phyloP scores from a whole-genome alignment of 768 basidiomycete species.

The Boletus sp. region DNA sequence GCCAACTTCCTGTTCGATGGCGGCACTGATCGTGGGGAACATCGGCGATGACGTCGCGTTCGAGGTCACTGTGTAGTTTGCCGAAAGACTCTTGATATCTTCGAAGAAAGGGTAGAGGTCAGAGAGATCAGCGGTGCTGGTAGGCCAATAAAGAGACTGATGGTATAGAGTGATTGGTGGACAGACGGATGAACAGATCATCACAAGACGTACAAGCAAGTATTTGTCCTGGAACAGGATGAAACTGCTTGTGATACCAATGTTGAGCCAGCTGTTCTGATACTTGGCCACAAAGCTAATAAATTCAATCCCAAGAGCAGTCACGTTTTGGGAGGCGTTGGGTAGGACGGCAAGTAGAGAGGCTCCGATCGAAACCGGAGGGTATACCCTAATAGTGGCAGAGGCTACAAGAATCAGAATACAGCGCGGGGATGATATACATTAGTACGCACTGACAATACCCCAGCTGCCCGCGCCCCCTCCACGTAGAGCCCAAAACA shows the following conservation, averaged over 20 bases:
- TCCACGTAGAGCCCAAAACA: slow-evolving; percentile 57
- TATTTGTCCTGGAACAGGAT: slow-evolving; percentile 6
- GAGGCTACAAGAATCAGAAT: slow-evolving; percentile 12
- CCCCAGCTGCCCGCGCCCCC: slow-evolving; percentile 54
- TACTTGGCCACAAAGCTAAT: slow-evolving; percentile 18
- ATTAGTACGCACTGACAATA: slow-evolving; percentile 34
- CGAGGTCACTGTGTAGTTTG: slow-evolving; percentile 13
- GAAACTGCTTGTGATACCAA: slow-evolving; percentile 12
- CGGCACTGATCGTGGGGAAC: slow-evolving; percentile 16
- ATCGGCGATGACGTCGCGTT: slow-evolving; percentile 13
- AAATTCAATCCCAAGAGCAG: slow-evolving; percentile 17
- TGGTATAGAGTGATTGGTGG: neutral
- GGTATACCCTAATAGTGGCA: slow-evolving; percentile 12
- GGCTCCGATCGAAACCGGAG: slow-evolving; percentile 9
- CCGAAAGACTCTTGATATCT: no score
- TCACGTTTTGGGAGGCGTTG: slow-evolving; percentile 7
- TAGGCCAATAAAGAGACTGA: slow-evolving; percentile 19
- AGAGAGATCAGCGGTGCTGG: neutral
- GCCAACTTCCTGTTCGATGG: slow-evolving; percentile 3
- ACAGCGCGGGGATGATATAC: neutral
- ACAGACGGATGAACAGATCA: neutral
- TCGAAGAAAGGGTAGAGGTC: slow-evolving; percentile 18
- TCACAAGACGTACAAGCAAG: slow-evolving; percentile 11
- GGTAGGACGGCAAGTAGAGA: slow-evolving; percentile 15
- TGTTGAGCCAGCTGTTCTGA: slow-evolving; percentile 12